A percentile compares a stretch with the other conserved stretches of the same genome.
phyloP scores from a whole-genome alignment of 306 rosid genomes.

The Cicer yamashitae region DNA sequence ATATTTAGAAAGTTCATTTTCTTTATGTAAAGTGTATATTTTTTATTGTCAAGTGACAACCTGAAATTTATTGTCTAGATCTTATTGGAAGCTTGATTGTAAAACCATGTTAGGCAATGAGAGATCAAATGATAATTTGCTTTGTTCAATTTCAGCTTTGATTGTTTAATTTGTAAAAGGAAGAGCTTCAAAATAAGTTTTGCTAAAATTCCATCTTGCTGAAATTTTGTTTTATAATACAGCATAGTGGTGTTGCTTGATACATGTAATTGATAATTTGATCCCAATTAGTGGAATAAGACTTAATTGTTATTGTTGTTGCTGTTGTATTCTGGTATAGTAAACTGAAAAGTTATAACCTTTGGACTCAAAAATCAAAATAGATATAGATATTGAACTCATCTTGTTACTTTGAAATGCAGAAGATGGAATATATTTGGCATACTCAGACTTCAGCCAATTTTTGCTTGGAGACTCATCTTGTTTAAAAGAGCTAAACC shows the following conservation, averaged over 20 bases:
- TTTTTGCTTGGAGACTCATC: conserved; percentile 89
- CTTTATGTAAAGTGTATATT: conserved; percentile 15
- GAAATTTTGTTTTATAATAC: conserved; percentile 20
- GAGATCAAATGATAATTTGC: conserved; percentile 21
- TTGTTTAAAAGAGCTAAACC: conserved; percentile 85
- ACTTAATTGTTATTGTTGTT: not conserved
- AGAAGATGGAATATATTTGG: conserved; percentile 93
- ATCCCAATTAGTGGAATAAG: conserved; percentile 9
- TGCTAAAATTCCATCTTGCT: not conserved
- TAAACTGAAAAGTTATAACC: conserved; percentile 17
- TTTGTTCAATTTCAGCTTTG: conserved; percentile 12
- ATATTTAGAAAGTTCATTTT: not conserved
- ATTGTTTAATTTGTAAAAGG: conserved; percentile 30
- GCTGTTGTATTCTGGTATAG: not conserved
- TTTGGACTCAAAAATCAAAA: not conserved
- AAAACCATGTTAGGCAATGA: conserved; percentile 2
- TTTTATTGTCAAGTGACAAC: conserved; percentile 21
- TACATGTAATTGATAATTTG: not conserved
- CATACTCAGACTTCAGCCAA: conserved; percentile 82
- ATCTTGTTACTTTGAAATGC: conserved; percentile 52
- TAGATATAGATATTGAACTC: conserved; percentile 12
- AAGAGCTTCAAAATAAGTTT: conserved; percentile 7
- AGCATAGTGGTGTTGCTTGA: not conserved
- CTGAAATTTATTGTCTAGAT: conserved; percentile 26
- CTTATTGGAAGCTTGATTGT: conserved; percentile 14